phyloP scores from a whole-genome alignment of 1,284 basidiomycete genomes.

The Blastosporella zonata region DNA sequence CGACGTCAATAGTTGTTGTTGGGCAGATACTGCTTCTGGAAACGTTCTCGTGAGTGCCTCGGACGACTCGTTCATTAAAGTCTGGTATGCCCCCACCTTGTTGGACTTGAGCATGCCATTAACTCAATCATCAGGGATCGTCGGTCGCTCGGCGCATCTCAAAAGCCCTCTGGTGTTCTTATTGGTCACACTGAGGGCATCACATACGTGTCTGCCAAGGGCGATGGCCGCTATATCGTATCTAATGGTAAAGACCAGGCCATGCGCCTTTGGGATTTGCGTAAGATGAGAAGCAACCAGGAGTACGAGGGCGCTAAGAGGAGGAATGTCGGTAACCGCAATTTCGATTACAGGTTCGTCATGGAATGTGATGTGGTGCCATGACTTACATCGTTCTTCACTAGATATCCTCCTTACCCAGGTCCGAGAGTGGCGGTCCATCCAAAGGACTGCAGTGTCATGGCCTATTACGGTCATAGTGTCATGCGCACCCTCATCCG shows the following conservation, averaged over 20 bases:
- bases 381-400: conserved; percentile 1
- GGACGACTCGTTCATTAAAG: conserved; percentile 92
- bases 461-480: conserved; percentile 92
- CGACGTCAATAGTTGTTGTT: conserved; percentile 96
- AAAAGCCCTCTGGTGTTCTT: conserved; percentile 87
- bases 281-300: conserved; percentile 80
- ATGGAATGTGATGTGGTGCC: not conserved
- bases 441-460: conserved; percentile 90
- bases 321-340: conserved; percentile 55
- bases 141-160: conserved; percentile 76
- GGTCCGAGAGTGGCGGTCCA: conserved; percentile 55
- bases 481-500: conserved; percentile 94
- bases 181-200: conserved; percentile 96
- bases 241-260: conserved; percentile 99
- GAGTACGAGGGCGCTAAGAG: conserved; percentile 62
- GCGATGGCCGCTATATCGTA: conserved; percentile 93
- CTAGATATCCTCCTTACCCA: conserved; percentile 65
- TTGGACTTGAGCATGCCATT: not conserved
- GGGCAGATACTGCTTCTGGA: conserved; percentile 89
- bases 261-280: conserved; percentile 89
- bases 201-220: conserved; percentile 84
- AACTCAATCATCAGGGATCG: conserved; percentile 67
- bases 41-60: conserved; percentile 94
- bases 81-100: conserved; percentile 63
- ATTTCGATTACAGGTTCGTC: conserved; percentile 80